Evolutionary conservation across 192 early-diverging fungal genomes (phyloP).

Genomic region (Oehlia diaphana): DNA sequence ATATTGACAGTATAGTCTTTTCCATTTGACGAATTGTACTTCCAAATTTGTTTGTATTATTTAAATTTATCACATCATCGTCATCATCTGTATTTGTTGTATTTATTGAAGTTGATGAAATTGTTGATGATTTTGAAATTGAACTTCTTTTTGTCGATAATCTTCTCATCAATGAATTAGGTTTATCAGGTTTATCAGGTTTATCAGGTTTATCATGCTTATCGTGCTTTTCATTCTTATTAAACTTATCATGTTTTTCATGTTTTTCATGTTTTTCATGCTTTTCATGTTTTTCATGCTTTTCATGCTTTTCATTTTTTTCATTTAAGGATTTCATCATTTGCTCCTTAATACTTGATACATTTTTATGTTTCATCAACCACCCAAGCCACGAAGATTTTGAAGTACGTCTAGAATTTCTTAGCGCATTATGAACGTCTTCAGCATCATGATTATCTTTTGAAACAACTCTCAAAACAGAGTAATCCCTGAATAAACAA

Average conservation of each 20-base stretch:
- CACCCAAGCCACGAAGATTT: slow-evolving; percentile 40
- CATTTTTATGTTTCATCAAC: slow-evolving; percentile 34
- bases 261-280: no score
- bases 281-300: no score
- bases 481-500: slow-evolving; percentile 71
- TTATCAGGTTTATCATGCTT: no score
- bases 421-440: slow-evolving; percentile 23
- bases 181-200: background rate
- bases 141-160: background rate
- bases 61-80: slow-evolving; percentile 28
- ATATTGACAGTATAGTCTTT: slow-evolving; percentile 70
- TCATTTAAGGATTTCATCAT: slow-evolving; percentile 21
- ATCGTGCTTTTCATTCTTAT: no score
- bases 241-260: background rate
- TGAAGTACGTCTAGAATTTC: slow-evolving; percentile 35
- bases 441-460: slow-evolving; percentile 19
- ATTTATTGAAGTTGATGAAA: background rate
- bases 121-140: background rate
- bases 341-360: slow-evolving; percentile 33
- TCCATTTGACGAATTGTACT: slow-evolving; percentile 50
- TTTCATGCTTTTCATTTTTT: no score
- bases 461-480: slow-evolving; percentile 41
- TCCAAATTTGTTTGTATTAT: slow-evolving; percentile 49
- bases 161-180: background rate
- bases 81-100: slow-evolving; percentile 25